Evolutionary conservation across 2,329 filamentous ascomycete species (phyloP).

Genomic region (Pseudocercospora pini-densiflorae): DNA sequence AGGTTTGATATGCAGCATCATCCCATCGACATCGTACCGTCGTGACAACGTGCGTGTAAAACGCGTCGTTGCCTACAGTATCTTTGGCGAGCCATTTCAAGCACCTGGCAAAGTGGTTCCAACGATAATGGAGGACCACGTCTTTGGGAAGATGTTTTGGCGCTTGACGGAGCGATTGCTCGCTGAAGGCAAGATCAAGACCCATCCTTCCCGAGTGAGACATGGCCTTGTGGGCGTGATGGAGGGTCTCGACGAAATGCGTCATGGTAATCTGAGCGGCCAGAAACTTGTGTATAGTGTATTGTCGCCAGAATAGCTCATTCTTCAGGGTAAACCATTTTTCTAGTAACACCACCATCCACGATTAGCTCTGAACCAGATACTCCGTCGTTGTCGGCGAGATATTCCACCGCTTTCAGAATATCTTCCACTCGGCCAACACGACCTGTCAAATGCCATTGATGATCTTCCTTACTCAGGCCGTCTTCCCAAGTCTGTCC

Average conservation of each 20-base stretch:
- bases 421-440: constrained; percentile 58
- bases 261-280: not conserved
- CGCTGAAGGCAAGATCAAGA: not conserved
- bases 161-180: not conserved
- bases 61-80: not conserved
- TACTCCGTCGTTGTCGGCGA: constrained; percentile 46
- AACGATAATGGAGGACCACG: not conserved
- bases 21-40: not conserved
- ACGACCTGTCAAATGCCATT: constrained; percentile 56
- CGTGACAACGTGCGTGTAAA: not conserved
- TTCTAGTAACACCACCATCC: constrained; percentile 48
- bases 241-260: not conserved
- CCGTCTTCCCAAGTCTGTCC: constrained; percentile 52
- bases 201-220: not conserved
- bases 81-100: not conserved
- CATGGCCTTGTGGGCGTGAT: not conserved
- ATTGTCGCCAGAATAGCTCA: not conserved
- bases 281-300: not conserved
- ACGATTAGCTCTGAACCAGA: constrained; percentile 53
- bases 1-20: not conserved
- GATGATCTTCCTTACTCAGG: constrained; percentile 49
- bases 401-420: constrained; percentile 46
- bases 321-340: constrained; percentile 22
- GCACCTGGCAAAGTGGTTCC: not conserved
- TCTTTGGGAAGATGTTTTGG: not conserved